A percentile compares a stretch with the other conserved stretches of the same genome.
These are phyloP conservation scores for Phlebiopsis gigantea DNA, from an alignment of 768 basidiomycete species.

Conservation along the genomic window DNA sequence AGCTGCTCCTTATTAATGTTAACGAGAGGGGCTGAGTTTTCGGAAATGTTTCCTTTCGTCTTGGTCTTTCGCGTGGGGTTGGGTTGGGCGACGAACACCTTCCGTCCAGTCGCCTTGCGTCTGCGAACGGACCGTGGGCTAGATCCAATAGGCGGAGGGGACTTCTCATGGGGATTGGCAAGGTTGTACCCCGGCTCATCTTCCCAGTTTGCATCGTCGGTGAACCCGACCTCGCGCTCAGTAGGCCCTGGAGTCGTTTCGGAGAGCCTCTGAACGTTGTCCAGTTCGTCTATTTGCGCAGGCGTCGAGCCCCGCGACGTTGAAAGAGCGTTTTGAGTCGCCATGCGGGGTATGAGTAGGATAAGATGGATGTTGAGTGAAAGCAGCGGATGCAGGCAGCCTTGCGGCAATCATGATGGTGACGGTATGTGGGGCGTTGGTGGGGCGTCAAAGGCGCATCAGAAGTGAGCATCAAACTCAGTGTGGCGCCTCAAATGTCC, in stretches of 20 bases:
- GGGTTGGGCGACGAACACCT: slow-evolving; percentile 12
- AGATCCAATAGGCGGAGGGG: background rate
- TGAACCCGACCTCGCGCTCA: background rate
- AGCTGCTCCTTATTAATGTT: slow-evolving; percentile 19
- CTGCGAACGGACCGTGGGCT: slow-evolving; percentile 3
- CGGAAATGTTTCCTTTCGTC: slow-evolving; percentile 3
- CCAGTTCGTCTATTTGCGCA: too few relatives aligned
- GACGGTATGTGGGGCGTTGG: too few relatives aligned
- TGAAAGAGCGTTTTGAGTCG: too few relatives aligned
- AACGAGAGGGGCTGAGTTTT: slow-evolving; percentile 4
- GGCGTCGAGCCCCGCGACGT: too few relatives aligned
- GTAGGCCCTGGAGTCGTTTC: background rate
- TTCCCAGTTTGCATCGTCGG: slow-evolving; percentile 13
- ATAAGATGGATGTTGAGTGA: too few relatives aligned
- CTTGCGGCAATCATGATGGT: too few relatives aligned
- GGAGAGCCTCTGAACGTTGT: background rate
- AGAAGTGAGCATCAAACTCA: too few relatives aligned
- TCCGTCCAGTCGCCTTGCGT: slow-evolving; percentile 7
- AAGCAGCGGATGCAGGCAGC: too few relatives aligned
- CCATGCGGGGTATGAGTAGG: too few relatives aligned
- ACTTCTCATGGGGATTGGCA: slow-evolving; percentile 10
- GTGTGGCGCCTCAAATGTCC: too few relatives aligned
- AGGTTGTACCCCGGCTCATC: slow-evolving; percentile 13
- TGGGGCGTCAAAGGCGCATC: too few relatives aligned
- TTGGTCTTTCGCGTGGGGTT: background rate